A percentile compares a stretch with the other conserved stretches of the same genome.
phyloP scores from a whole-genome alignment of 495 filamentous ascomycete species.

The Glonium stellatum region DNA sequence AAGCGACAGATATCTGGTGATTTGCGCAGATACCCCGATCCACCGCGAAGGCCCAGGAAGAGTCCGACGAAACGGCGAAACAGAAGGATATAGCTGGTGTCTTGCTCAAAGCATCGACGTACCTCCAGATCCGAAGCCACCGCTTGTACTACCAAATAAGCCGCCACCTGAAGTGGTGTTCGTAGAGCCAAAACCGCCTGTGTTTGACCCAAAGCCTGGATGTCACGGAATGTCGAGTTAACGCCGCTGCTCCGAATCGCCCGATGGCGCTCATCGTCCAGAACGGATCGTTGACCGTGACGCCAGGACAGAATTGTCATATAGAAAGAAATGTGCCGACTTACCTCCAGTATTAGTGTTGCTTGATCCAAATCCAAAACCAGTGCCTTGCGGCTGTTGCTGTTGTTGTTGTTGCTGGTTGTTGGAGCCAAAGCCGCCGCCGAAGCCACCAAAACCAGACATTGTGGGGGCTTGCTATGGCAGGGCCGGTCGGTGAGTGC shows the following conservation, averaged over 20 bases:
- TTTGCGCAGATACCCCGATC: not conserved
- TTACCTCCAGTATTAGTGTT: conserved; percentile 24
- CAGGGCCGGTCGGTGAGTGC: conserved; percentile 6
- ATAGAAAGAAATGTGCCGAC: conserved; percentile 9
- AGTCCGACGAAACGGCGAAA: not conserved
- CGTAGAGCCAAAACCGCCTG: conserved; percentile 28
- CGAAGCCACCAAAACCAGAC: conserved; percentile 32
- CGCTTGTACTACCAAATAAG: conserved; percentile 46
- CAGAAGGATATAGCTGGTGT: conserved; percentile 13
- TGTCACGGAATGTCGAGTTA: conserved; percentile 31
- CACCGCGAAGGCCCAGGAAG: conserved; percentile 3
- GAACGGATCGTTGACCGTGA: conserved; percentile 20
- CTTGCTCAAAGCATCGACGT: conserved; percentile 36
- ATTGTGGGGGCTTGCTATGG: conserved; percentile 15
- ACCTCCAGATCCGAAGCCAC: conserved; percentile 41
- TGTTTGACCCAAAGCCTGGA: conserved; percentile 55
- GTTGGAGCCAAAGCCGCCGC: conserved; percentile 49
- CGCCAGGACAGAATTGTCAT: not conserved
- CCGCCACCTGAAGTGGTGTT: conserved; percentile 40
- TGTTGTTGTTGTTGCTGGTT: conserved; percentile 39
- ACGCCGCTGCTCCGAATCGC: conserved; percentile 21
- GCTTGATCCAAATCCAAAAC: conserved; percentile 30
- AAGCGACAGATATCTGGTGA: not conserved
- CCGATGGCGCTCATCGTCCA: conserved; percentile 19
- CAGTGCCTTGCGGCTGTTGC: conserved; percentile 18